Evolutionary conservation across 169 alveolate species (phyloP).

Genomic region (Cryptosporidium viatorum): DNA sequence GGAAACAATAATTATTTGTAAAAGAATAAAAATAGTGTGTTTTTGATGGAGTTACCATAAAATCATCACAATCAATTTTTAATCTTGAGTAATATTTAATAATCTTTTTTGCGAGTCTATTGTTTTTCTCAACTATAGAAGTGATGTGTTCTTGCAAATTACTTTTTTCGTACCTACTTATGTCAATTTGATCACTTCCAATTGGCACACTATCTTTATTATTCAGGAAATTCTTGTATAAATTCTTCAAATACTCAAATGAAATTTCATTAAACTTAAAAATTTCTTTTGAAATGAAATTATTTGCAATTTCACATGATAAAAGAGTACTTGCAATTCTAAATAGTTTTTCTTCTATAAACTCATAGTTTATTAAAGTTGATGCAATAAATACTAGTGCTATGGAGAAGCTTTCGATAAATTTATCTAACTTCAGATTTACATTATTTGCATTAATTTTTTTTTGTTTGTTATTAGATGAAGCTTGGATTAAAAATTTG

Average conservation of each 20-base stretch:
- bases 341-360: conserved; percentile 16
- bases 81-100: background rate
- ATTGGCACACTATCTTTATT: background rate
- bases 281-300: conserved; percentile 31
- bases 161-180: background rate
- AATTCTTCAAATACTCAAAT: background rate
- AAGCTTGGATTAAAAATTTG: background rate
- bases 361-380: conserved; percentile 7
- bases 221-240: background rate
- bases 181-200: background rate
- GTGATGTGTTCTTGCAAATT: background rate
- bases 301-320: conserved; percentile 25
- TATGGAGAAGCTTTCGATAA: conserved; percentile 57
- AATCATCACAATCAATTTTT: background rate
- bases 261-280: background rate
- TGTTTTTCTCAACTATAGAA: conserved; percentile 8
- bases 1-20: background rate
- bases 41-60: background rate
- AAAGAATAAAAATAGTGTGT: background rate
- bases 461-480: background rate
- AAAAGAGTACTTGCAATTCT: conserved; percentile 1
- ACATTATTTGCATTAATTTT: background rate
- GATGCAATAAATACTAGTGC: conserved; percentile 58
- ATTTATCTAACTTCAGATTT: background rate
- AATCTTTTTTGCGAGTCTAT: conserved; percentile 7